Evolutionary conservation across 768 basidiomycete species (phyloP).

Genomic region (Mycena rebaudengoi): DNA sequence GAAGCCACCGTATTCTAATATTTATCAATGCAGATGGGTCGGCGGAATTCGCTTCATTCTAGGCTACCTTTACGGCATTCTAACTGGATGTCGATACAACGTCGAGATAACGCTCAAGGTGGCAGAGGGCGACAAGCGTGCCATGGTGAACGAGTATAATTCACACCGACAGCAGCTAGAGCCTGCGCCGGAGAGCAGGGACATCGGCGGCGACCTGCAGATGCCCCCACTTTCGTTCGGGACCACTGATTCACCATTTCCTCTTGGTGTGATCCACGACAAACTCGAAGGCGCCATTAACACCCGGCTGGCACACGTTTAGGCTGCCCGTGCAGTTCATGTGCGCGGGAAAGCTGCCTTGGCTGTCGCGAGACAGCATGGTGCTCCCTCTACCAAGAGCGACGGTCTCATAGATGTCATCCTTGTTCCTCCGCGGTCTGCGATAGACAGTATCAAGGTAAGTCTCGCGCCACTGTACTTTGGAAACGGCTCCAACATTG

Average conservation of each 20-base stretch:
- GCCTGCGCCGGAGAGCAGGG: background rate
- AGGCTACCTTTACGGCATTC: constrained; percentile 31
- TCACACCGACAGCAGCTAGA: constrained; percentile 19
- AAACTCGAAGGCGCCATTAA: constrained; percentile 14
- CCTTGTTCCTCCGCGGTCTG: constrained; percentile 12
- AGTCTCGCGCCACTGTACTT: background rate
- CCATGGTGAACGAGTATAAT: constrained; percentile 52
- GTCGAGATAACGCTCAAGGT: constrained; percentile 60
- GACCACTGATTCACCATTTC: constrained; percentile 14
- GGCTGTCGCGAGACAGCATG: constrained; percentile 16
- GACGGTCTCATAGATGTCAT: constrained; percentile 54
- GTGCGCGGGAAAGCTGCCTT: constrained; percentile 25
- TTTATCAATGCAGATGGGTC: constrained; percentile 1
- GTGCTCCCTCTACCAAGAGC: constrained; percentile 44
- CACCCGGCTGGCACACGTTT: constrained; percentile 55
- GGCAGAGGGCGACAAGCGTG: constrained; percentile 55
- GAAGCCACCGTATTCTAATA: no score
- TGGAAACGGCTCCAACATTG: background rate
- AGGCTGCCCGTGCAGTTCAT: constrained; percentile 54
- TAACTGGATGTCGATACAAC: constrained; percentile 50
- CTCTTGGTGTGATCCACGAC: constrained; percentile 16
- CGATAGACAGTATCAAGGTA: constrained; percentile 17
- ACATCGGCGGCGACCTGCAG: constrained; percentile 1
- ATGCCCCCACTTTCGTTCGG: constrained; percentile 34
- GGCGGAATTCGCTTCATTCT: constrained; percentile 37